Evolutionary conservation across 768 basidiomycete species (phyloP).

Genomic region (Podaxis mareebaensis): DNA sequence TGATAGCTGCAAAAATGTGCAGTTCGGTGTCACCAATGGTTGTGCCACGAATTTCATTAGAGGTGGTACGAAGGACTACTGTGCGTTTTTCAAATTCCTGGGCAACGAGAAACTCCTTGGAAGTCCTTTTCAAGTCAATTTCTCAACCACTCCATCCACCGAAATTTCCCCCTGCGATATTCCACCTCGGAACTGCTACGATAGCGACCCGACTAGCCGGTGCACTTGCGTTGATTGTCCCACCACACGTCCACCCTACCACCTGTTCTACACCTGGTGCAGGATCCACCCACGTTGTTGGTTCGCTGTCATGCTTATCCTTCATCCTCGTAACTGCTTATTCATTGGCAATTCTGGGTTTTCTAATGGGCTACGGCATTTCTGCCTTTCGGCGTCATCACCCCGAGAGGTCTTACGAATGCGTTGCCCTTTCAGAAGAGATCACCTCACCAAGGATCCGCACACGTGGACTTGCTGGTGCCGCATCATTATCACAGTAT

Average conservation of each 20-base stretch:
- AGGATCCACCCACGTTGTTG: constrained; percentile 73
- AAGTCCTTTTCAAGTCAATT: constrained; percentile 96
- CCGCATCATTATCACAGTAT: constrained; percentile 54
- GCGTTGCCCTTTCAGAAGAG: constrained; percentile 68
- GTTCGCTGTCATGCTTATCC: constrained; percentile 79
- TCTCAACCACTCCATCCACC: constrained; percentile 56
- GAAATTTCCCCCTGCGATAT: constrained; percentile 51
- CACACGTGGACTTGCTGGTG: constrained; percentile 70
- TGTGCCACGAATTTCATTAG: constrained; percentile 96
- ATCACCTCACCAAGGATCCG: constrained; percentile 66
- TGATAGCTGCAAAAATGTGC: constrained; percentile 88
- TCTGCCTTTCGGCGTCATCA: constrained; percentile 50
- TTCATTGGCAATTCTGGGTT: constrained; percentile 64
- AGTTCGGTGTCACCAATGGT: constrained; percentile 89
- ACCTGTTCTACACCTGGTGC: constrained; percentile 64
- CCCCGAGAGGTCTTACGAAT: constrained; percentile 69
- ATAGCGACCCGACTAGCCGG: constrained; percentile 53
- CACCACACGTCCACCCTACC: constrained; percentile 77
- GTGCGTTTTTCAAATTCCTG: constrained; percentile 77
- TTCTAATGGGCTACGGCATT: constrained; percentile 58
- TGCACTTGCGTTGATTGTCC: constrained; percentile 94
- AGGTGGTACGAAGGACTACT: constrained; percentile 79
- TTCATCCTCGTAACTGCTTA: constrained; percentile 86
- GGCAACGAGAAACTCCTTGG: constrained; percentile 86
- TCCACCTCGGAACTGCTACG: constrained; percentile 43